phyloP scores from a whole-genome alignment of 805 yeast genomes.

The Kazachstania taianensis region DNA sequence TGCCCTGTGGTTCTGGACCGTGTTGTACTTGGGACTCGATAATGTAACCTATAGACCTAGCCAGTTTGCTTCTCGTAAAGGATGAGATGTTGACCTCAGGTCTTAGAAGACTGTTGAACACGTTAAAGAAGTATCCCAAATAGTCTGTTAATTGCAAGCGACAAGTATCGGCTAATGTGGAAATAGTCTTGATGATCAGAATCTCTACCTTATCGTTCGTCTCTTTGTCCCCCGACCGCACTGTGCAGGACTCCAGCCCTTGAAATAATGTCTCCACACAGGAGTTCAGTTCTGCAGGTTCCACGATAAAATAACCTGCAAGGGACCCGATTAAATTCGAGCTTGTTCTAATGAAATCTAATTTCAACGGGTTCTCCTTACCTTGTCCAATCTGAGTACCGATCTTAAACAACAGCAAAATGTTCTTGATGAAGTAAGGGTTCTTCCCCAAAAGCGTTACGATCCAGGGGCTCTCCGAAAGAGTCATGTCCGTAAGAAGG shows the following conservation, averaged over 20 bases:
- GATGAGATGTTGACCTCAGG: conserved; percentile 21
- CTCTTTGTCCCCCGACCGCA: conserved; percentile 6
- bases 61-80: conserved; percentile 40
- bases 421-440: conserved; percentile 16
- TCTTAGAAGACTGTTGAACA: conserved; percentile 28
- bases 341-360: conserved; percentile 25
- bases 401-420: conserved; percentile 18
- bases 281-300: conserved; percentile 13
- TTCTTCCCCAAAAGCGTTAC: conserved; percentile 19
- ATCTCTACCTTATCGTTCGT: conserved; percentile 23
- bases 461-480: conserved; percentile 25
- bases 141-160: conserved; percentile 19
- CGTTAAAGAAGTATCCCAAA: conserved; percentile 17
- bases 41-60: conserved; percentile 53
- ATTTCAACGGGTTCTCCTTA: conserved; percentile 11
- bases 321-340: conserved; percentile 21
- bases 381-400: conserved; percentile 15
- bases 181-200: conserved; percentile 20
- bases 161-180: conserved; percentile 24
- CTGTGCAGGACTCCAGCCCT: conserved; percentile 20
- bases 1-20: conserved; percentile 37
- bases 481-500: conserved; percentile 20
- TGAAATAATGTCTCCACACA: conserved; percentile 23
- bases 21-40: conserved; percentile 38
- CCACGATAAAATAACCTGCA: conserved; percentile 22